These are phyloP conservation scores for Penicillium sp. DNA, from an alignment of 2,329 filamentous ascomycete genomes.

Conservation along the genomic window DNA sequence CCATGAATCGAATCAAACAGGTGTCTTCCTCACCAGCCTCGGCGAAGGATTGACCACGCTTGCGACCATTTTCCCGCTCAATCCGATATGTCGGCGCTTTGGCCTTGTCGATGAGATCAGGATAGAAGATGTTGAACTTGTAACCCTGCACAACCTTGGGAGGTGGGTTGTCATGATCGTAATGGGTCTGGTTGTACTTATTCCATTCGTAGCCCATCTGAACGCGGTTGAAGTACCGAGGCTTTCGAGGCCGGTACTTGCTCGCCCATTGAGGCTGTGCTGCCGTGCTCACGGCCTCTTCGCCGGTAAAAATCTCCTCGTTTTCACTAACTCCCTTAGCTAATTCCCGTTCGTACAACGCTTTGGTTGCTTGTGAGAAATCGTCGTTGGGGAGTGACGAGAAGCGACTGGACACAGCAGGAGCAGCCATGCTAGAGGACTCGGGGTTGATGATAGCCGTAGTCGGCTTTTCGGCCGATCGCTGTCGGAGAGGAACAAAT, in stretches of 20 bases:
- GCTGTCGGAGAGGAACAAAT: constrained; percentile 63
- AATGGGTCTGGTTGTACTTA: constrained; percentile 99
- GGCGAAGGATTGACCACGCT: constrained; percentile 86
- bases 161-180: constrained; percentile 96
- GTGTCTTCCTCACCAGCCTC: constrained; percentile 95
- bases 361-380: constrained; percentile 82
- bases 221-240: constrained; percentile 94
- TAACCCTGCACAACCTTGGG: constrained; percentile 98
- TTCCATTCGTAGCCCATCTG: constrained; percentile 99
- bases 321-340: constrained; percentile 88
- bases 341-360: constrained; percentile 87
- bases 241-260: constrained; percentile 86
- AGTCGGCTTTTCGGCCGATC: constrained; percentile 35
- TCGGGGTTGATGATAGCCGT: constrained; percentile 34
- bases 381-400: constrained; percentile 70
- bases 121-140: constrained; percentile 99
- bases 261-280: constrained; percentile 74
- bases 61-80: constrained; percentile 85
- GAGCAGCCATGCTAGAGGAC: constrained; percentile 44
- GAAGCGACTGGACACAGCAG: constrained; percentile 65
- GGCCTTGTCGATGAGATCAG: constrained; percentile 89
- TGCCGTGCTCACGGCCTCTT: constrained; percentile 70
- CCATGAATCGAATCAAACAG: constrained; percentile 92
- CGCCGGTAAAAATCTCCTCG: constrained; percentile 90
- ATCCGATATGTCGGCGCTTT: constrained; percentile 96